Percentiles rank a stretch among this genome's conserved stretches.
phyloP scores from a whole-genome alignment of 345 rosid species.

The Camelina hispida region DNA sequence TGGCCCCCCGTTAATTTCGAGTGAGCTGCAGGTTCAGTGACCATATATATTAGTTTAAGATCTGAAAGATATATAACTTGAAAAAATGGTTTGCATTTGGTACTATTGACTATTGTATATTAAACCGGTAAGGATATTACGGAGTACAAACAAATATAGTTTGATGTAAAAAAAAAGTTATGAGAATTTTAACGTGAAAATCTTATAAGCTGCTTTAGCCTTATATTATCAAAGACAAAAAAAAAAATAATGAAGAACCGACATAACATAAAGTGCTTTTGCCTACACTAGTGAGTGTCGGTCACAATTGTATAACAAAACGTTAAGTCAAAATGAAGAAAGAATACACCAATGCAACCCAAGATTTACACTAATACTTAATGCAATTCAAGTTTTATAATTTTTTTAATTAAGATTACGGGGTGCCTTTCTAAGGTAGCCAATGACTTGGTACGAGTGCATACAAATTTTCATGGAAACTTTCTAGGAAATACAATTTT shows the following conservation, averaged over 20 bases:
- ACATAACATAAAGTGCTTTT: neutral
- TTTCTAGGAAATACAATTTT: neutral
- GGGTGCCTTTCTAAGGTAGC: neutral
- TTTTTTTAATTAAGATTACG: neutral
- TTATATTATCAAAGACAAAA: neutral
- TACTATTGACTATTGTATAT: too few species aligned
- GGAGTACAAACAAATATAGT: too few species aligned
- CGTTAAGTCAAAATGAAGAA: neutral
- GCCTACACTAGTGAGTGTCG: neutral
- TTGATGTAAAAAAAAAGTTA: too few species aligned
- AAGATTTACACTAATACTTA: neutral
- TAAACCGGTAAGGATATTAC: too few species aligned
- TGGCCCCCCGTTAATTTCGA: neutral
- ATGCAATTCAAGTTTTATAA: neutral
- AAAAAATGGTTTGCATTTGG: neutral
- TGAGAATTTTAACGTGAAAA: too few species aligned
- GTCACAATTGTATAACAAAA: slow-evolving; percentile 1
- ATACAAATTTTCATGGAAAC: too few species aligned
- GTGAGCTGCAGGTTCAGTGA: neutral
- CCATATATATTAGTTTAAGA: too few species aligned
- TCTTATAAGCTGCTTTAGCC: neutral
- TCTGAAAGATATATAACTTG: neutral
- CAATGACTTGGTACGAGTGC: neutral
- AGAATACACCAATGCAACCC: neutral
- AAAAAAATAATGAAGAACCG: neutral